Evolutionary conservation across 2,329 filamentous ascomycete species (phyloP).

Genomic region (Sphaerulina musiva): DNA sequence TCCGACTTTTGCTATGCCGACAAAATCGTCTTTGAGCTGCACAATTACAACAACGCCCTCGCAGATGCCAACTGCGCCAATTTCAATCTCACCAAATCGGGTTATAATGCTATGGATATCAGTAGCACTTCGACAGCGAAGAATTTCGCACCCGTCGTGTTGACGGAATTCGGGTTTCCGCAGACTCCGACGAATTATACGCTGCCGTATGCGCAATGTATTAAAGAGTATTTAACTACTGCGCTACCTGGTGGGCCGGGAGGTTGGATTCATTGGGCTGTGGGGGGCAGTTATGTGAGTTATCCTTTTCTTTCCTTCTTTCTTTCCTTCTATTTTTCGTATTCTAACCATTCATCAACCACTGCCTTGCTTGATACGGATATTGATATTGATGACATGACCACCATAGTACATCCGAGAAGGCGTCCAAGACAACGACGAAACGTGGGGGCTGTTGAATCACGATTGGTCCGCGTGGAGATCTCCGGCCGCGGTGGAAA

Average conservation of each 20-base stretch:
- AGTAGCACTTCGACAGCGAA: slow-evolving; percentile 13
- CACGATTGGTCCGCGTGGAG: slow-evolving; percentile 46
- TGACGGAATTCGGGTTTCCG: slow-evolving; percentile 52
- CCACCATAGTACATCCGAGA: slow-evolving; percentile 30
- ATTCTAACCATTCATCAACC: too few relatives aligned
- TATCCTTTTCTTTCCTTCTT: slow-evolving; percentile 23
- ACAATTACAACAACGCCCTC: slow-evolving; percentile 50
- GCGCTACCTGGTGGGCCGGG: slow-evolving; percentile 41
- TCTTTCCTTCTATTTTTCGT: too few relatives aligned
- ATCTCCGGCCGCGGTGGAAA: slow-evolving; percentile 13
- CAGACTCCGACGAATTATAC: slow-evolving; percentile 45
- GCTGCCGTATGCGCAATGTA: slow-evolving; percentile 48
- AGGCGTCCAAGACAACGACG: slow-evolving; percentile 1
- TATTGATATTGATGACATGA: too few relatives aligned
- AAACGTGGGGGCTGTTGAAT: slow-evolving; percentile 42
- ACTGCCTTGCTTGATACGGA: too few relatives aligned
- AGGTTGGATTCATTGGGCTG: slow-evolving; percentile 53
- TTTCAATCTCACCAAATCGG: slow-evolving; percentile 45
- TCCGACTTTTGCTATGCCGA: slow-evolving; percentile 47
- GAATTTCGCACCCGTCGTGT: slow-evolving; percentile 41
- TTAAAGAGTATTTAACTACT: slow-evolving; percentile 46
- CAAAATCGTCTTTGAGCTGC: slow-evolving; percentile 55
- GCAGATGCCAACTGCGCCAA: slow-evolving; percentile 40
- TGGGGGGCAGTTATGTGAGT: slow-evolving; percentile 42
- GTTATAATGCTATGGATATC: slow-evolving; percentile 48